These are phyloP conservation scores for Prunus mongolica DNA, from an alignment of 306 rosid species.

Conservation along the genomic window DNA sequence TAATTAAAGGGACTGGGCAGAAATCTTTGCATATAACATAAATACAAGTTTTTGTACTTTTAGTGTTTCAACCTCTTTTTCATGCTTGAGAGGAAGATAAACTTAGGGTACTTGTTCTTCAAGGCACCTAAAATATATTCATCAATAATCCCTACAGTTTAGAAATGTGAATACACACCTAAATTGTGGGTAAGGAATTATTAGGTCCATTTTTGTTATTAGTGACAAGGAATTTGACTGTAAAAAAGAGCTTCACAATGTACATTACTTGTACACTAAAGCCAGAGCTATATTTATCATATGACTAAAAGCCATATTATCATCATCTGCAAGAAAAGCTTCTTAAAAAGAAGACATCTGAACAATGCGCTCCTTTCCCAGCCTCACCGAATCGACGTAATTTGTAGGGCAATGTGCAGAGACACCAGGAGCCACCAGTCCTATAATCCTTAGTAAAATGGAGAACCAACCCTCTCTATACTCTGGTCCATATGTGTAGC, in stretches of 20 bases:
- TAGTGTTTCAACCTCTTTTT: too few species aligned
- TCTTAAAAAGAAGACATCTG: slow-evolving; percentile 34
- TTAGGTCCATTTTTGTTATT: too few species aligned
- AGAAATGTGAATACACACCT: too few species aligned
- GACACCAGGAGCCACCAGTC: slow-evolving; percentile 65
- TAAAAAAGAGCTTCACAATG: not conserved
- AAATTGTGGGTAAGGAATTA: too few species aligned
- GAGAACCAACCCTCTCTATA: slow-evolving; percentile 68
- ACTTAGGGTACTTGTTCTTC: too few species aligned
- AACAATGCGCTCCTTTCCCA: slow-evolving; percentile 38
- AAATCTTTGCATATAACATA: too few species aligned
- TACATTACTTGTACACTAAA: not conserved
- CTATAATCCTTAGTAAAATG: slow-evolving; percentile 39
- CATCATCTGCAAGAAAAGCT: not conserved
- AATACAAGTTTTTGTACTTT: too few species aligned
- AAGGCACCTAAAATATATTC: too few species aligned
- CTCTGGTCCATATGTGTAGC: slow-evolving; percentile 51
- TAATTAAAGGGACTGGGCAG: too few species aligned
- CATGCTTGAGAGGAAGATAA: too few species aligned
- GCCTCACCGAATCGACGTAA: slow-evolving; percentile 61
- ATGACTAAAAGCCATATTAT: not conserved
- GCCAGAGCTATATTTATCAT: not conserved
- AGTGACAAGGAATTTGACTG: not conserved
- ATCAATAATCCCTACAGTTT: too few species aligned
- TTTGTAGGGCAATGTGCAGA: slow-evolving; percentile 58